Conservation (phyloP, 768 basidiomycete species). For the Lyophyllum atratum region DNA sequence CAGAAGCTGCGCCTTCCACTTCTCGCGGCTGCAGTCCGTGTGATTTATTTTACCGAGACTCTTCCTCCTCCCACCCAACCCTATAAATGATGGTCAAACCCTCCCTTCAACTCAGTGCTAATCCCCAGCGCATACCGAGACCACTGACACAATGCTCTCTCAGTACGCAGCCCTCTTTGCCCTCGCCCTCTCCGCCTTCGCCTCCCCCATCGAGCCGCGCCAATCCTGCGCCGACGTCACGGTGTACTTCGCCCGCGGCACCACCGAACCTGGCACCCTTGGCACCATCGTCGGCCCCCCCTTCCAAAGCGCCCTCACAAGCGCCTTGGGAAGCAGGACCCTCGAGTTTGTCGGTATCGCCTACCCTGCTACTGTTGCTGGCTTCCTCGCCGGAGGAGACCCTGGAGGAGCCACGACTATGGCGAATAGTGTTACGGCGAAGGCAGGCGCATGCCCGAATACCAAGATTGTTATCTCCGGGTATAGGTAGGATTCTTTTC, state of each 20-base stretch:
- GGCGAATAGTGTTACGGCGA: conserved; percentile 31
- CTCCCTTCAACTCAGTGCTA: too few relatives aligned
- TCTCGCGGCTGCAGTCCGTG: too few relatives aligned
- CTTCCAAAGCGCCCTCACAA: conserved; percentile 30
- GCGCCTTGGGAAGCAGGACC: conserved; percentile 27
- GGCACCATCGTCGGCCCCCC: conserved; percentile 39
- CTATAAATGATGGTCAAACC: too few relatives aligned
- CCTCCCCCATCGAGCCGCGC: too few relatives aligned
- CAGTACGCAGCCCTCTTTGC: too few relatives aligned
- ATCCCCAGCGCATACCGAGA: too few relatives aligned
- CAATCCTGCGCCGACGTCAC: conserved; percentile 36
- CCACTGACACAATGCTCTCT: too few relatives aligned
- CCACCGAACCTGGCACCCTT: conserved; percentile 31
- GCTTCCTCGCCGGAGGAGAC: conserved; percentile 40
- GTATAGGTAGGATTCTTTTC: conserved; percentile 35
- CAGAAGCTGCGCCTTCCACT: too few relatives aligned
- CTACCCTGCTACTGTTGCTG: conserved; percentile 35
- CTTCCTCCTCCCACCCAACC: too few relatives aligned
- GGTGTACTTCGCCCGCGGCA: conserved; percentile 41
- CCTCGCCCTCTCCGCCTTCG: too few relatives aligned
- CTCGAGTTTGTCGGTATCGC: conserved; percentile 37
- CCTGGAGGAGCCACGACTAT: conserved; percentile 34
- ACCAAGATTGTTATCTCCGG: conserved; percentile 36
- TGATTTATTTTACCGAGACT: too few relatives aligned
- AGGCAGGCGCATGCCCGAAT: conserved; percentile 29